Evolutionary conservation across 768 basidiomycete genomes (phyloP).

Genomic region (Leucocoprinus leucothites): DNA sequence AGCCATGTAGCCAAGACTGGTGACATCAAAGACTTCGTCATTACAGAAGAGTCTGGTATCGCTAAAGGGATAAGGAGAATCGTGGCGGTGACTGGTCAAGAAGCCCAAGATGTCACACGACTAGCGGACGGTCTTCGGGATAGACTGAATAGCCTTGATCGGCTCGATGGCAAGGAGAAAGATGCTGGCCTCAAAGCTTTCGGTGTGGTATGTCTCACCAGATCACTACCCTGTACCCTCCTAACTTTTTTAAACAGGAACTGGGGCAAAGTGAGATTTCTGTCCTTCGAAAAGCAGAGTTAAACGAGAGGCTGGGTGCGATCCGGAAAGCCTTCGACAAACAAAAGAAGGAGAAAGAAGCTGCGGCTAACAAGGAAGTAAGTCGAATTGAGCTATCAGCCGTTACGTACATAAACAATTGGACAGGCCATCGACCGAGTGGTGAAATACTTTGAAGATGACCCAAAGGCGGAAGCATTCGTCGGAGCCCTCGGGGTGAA

Average conservation of each 20-base stretch:
- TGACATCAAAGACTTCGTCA: constrained; percentile 94
- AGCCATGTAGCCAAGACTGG: constrained; percentile 96
- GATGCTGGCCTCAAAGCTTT: constrained; percentile 85
- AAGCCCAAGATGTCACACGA: constrained; percentile 80
- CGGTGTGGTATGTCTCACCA: constrained; percentile 51
- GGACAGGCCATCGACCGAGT: constrained; percentile 68
- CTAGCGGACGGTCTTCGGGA: constrained; percentile 59
- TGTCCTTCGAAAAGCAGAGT: constrained; percentile 71
- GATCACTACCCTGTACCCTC: not conserved
- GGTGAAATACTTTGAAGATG: constrained; percentile 71
- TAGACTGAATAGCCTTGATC: constrained; percentile 60
- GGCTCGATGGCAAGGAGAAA: constrained; percentile 70
- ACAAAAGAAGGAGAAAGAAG: constrained; percentile 77
- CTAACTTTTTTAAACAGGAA: constrained; percentile 53
- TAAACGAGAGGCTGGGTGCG: constrained; percentile 69
- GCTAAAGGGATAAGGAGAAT: constrained; percentile 97
- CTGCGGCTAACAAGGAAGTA: constrained; percentile 75
- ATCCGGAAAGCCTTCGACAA: constrained; percentile 86
- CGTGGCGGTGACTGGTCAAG: constrained; percentile 90
- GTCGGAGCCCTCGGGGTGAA: constrained; percentile 71
- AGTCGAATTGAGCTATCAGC: constrained; percentile 14
- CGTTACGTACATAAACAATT: not conserved
- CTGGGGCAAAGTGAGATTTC: constrained; percentile 89
- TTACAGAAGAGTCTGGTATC: constrained; percentile 94
- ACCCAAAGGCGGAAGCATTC: constrained; percentile 67